Percentiles rank a stretch among this genome's conserved stretches.
phyloP scores from a whole-genome alignment of 75 land plant genomes.

The Adiantum capillusveneris region DNA sequence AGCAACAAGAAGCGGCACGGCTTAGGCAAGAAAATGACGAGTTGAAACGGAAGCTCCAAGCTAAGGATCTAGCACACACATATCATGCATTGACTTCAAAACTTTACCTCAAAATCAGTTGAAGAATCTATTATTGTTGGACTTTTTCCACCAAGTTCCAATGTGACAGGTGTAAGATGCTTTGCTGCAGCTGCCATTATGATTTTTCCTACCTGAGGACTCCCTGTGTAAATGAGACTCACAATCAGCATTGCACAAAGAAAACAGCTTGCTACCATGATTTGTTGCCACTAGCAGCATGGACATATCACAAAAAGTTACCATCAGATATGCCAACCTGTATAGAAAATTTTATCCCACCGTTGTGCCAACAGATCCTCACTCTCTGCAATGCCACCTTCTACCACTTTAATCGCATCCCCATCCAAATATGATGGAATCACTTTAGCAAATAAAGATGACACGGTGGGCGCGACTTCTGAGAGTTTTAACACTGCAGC shows the following conservation, averaged over 20 bases:
- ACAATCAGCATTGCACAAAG: no score
- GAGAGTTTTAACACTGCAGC: slow-evolving; percentile 62
- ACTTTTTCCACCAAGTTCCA: slow-evolving; percentile 78
- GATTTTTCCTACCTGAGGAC: slow-evolving; percentile 37
- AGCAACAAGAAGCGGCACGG: no score
- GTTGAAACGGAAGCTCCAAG: no score
- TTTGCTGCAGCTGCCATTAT: slow-evolving; percentile 68
- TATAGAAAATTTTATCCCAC: slow-evolving; percentile 94
- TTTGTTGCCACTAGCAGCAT: no score
- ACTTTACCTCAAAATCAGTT: slow-evolving; percentile 16
- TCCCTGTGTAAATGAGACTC: no score
- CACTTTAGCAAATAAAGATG: slow-evolving; percentile 38
- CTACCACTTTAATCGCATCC: slow-evolving; percentile 53
- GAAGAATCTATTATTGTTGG: slow-evolving; percentile 46
- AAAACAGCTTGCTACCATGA: no score
- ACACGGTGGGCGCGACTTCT: slow-evolving; percentile 55
- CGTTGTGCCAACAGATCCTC: slow-evolving; percentile 42
- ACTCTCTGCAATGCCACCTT: slow-evolving; percentile 45
- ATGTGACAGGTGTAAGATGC: slow-evolving; percentile 60
- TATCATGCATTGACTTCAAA: slow-evolving; percentile 33
- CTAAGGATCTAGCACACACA: no score
- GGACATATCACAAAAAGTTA: neutral
- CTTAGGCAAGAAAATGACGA: no score
- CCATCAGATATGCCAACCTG: slow-evolving; percentile 35
- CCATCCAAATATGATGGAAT: slow-evolving; percentile 55